Evolutionary conservation across 176 grass and related monocot species (phyloP), one percentile per base, ranked within the genome.

Genomic region (Phoenix dactylifera): DNA sequence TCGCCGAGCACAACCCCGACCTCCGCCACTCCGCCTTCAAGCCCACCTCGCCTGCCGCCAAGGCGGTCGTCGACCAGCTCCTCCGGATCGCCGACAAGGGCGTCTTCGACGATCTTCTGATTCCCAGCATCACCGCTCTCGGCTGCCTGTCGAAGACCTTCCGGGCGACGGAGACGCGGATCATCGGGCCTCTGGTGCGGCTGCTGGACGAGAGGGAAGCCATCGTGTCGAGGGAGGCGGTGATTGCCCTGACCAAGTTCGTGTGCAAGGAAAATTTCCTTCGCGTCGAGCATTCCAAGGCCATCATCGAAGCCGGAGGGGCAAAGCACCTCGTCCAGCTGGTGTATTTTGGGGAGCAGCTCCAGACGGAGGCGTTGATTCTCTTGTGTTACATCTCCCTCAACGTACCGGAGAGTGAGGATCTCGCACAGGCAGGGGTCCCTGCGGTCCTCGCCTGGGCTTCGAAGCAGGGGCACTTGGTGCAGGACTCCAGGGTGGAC

Each of bases 31-130:
- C 49, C 5, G 63, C 63, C 49, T 65, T 65, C 63, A 51, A 4
- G 63, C 49, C 49, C 19, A 65, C 24, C 51, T 65, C 49, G 15
- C 16, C 63, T 15, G 15, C 49, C 16, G 14, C 22, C 6, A 65
- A 65, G 63, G 63, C 48, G 16, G 49, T 65, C 18, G 25, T 65
- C 49, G 63, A 51, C 63, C 63, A 65, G 23, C 51, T 65, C 49
- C 7, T 65, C 6, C 49, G 12, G 16, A 7, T 65, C 5, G 1
- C 26, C 22, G 18, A 65, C 15, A 52, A 28, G 23, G 48, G 63
- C 15, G 63, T 26, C 2, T 52, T 51, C 63, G n/a, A 52, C 48
- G 22, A 51, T 16, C 16, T 52, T 15, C 63, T 65, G 23, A 18
- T 65, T 24, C 15, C 63, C 48, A 65, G 63, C 49, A 52, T 65